Base-by-base conservation (phyloP, 2,329 filamentous ascomycete genomes). In the Cladosporium austrohemisphaericum region DNA sequence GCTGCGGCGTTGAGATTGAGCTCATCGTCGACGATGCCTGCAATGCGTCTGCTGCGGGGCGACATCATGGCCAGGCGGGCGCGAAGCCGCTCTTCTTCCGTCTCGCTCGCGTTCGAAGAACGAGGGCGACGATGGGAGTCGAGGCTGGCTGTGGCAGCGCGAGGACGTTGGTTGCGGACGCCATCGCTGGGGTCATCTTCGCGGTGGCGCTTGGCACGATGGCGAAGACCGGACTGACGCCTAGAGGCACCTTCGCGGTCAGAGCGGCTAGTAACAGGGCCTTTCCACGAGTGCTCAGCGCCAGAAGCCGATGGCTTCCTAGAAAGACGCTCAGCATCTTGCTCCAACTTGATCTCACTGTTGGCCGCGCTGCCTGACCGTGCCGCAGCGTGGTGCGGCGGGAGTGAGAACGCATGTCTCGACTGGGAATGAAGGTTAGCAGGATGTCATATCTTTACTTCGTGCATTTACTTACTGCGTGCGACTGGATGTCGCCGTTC, bases 321-420 rank as follows among this genome's bases (percentile, higher is more conserved):
- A 23, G 20, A 23, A 20, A 20, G 26, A 26, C 14, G 18, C 20
- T 40, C 36, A 11, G 14, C n/a, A 23, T 23, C 36, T 7, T 40
- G 36, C 36, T 40, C 36, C 11, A 23, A 40, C 36, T 40, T 40
- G 36, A 40, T 40, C 13, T 40, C 36, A 26, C 22, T 22, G 22
- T 40, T 23, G 14, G n/a, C n/a, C n/a, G n/a, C n/a, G n/a, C n/a
- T n/a, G n/a, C n/a, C n/a, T n/a, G n/a, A n/a, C 36, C 22, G 11
- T 20, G 16, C 8, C 29, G n/a, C 22, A 13, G 36, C 19, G 11
- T 23, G 36, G n/a, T 40, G 38, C 3, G 38, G 23, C 16, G 38
- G 38, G 16, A 26, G 20, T 3, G 38, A 29, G 18, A 19, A 28
- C 13, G 38, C 16, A 14, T 41, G 23, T 29, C 16, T 41, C 10